Evolutionary conservation across 352 stramenopile genomes (phyloP).

Genomic region (Elongisporangium anandrum): DNA sequence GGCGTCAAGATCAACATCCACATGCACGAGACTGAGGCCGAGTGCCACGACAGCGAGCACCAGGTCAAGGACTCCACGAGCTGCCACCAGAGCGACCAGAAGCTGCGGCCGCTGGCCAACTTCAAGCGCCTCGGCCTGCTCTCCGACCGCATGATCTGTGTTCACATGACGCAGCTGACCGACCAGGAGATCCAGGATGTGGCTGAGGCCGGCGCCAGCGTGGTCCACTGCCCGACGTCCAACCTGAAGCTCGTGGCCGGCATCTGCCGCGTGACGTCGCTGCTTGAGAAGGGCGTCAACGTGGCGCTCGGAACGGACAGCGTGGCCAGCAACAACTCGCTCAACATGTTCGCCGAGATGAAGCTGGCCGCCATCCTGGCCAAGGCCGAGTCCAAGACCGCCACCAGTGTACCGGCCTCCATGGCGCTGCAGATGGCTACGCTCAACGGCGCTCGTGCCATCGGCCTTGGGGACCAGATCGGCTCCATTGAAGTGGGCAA

Average conservation of each 20-base stretch:
- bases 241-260: slow-evolving; percentile 89
- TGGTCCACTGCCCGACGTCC: slow-evolving; percentile 88
- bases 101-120: slow-evolving; percentile 75
- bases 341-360: slow-evolving; percentile 90
- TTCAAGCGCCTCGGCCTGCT: slow-evolving; percentile 76
- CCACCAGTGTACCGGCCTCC: slow-evolving; percentile 51
- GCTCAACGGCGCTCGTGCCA: slow-evolving; percentile 83
- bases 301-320: slow-evolving; percentile 86
- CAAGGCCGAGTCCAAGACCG: slow-evolving; percentile 68
- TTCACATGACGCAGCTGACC: slow-evolving; percentile 86
- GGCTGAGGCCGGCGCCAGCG: slow-evolving; percentile 37
- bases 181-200: slow-evolving; percentile 75
- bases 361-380: slow-evolving; percentile 84
- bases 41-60: slow-evolving; percentile 74
- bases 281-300: slow-evolving; percentile 77
- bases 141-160: slow-evolving; percentile 58
- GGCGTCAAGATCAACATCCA: slow-evolving; percentile 82
- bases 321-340: slow-evolving; percentile 85
- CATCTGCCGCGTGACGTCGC: slow-evolving; percentile 68
- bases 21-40: slow-evolving; percentile 79
- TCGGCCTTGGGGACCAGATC: slow-evolving; percentile 76
- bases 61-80: slow-evolving; percentile 74
- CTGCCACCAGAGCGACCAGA: slow-evolving; percentile 75
- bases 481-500: slow-evolving; percentile 86
- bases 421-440: slow-evolving; percentile 84